Base-by-base conservation (phyloP, 495 filamentous ascomycete genomes). In the Talaromyces borbonicus region DNA sequence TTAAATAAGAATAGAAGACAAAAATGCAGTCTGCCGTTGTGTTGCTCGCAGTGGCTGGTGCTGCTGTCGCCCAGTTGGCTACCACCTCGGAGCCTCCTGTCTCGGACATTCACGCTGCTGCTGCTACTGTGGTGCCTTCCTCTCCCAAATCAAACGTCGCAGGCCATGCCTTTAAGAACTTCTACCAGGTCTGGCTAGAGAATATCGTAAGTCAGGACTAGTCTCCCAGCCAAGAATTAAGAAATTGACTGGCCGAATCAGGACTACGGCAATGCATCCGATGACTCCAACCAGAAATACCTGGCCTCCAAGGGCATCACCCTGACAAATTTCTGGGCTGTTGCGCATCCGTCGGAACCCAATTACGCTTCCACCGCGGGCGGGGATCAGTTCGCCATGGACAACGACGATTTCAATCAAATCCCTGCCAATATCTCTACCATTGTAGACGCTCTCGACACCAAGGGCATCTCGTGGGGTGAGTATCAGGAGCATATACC, bases 401-500 rank as follows among this genome's bases (percentile, higher is more conserved):
- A 85, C 51, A 74, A 78, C 54, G 83, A 86, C 47, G 63, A 75
- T 52, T 79, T 79, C 58, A 66, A 66, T 30, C 58, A 58, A 23
- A 56, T 84, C 31, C 72, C 74, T 9, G 48, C 60, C 43, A 86
- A 85, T 56, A 66, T 84, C 22, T 83, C 80, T 7, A 84, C 78
- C 18, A 60, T 88, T 24, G 75, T 75, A 3, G 84, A 87, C 61
- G 64, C 86, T 3, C 71, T 87, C 8, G 83, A 87, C 43, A 75
- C 74, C 49, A 80, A 75, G 53, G 67, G 71, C 12, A 80, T 88
- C 52, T 60, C 73, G 2, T 88, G 83, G 83, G 78, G 69, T 44
- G 66, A 78, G 50, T 87, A 88, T 58, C 73, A 83, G 55, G 81
- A 89, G 56, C 69, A 79, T 47, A 54, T 79, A 61, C 84, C 84